Base-by-base conservation (phyloP, 495 filamentous ascomycete species). In the Bathelium albidoporum region DNA sequence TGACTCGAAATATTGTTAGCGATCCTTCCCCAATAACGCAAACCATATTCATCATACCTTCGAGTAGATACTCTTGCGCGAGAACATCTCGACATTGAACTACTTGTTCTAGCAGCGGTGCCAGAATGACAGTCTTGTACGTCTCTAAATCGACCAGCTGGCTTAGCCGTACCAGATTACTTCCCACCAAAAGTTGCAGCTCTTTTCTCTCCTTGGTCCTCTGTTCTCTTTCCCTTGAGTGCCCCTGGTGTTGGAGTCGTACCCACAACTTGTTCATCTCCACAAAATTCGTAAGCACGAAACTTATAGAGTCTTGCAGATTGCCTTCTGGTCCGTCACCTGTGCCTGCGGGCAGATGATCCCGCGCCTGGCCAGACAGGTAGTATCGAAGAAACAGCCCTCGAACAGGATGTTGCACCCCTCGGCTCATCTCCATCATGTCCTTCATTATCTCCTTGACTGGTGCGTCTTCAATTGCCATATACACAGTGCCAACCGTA, bases 231-330 rank as follows among this genome's bases (percentile, higher is more conserved):
- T 98, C 95, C 65, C 93, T 83, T 36, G 95, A 97, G 70, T 96
- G 94, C 28, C 94, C 94, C 74, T 98, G 94, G 74, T 98, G 94
- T 74, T 98, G 94, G 63, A 96, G 77, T 62, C 94, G 86, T 62
- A 98, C 94, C 94, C 94, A 98, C 36, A 98, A 83, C 81, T 98
- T 98, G 73, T 98, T 98, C 94, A 98, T 98, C 75, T 98, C 94
- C 69, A 98, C 95, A 71, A 98, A 98, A 69, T 98, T 98, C 60
- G 94, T 98, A 70, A 98, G 77, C 29, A 96, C 86, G 69, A 98
- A 98, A 73, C 89, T 97, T 70, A 98, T 95, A 18, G 91, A 96
- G 75, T 98, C 94, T 71, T 96, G 91, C 32, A 97, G 79, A 71
- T 97, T 98, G 5, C 94, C 94, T 70, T 97, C 91, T 5, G 92